Conservation (phyloP, 2,329 filamentous ascomycete genomes). For the Fusarium keratoplasticum region DNA sequence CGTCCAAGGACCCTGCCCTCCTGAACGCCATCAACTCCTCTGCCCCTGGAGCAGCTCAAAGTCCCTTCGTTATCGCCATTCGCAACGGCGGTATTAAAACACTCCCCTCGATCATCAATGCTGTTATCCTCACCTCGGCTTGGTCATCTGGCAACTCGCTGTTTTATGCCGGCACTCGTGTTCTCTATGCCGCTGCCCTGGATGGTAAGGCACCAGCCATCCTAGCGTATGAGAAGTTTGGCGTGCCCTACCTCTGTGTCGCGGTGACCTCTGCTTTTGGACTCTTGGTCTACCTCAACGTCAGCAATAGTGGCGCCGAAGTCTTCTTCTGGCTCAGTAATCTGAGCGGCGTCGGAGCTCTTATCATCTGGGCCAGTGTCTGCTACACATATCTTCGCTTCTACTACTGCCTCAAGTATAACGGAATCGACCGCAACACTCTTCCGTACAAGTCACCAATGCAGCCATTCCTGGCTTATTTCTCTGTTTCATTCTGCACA, state of each 20-base stretch:
- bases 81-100: slow-evolving; percentile 72
- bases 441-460: background rate
- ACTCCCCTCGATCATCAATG: slow-evolving; percentile 76
- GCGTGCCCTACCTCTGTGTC: slow-evolving; percentile 27
- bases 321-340: slow-evolving; percentile 10
- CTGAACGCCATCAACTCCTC: slow-evolving; percentile 66
- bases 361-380: slow-evolving; percentile 3
- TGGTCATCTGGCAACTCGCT: slow-evolving; percentile 72
- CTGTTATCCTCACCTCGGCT: slow-evolving; percentile 74
- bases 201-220: slow-evolving; percentile 67
- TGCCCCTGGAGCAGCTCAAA: slow-evolving; percentile 52
- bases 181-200: slow-evolving; percentile 75
- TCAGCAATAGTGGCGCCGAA: background rate
- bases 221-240: slow-evolving; percentile 14
- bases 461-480: background rate
- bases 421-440: background rate
- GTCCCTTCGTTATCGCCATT: slow-evolving; percentile 76
- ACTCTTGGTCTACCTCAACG: slow-evolving; percentile 15
- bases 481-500: background rate
- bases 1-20: slow-evolving; percentile 74
- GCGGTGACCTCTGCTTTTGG: slow-evolving; percentile 10
- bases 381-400: slow-evolving; percentile 1
- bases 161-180: slow-evolving; percentile 75
- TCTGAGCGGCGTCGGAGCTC: background rate
- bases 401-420: slow-evolving; percentile 9